Percentiles rank a stretch among this genome's conserved stretches.
Evolutionary conservation across 1,139 yeast genomes (phyloP).

Genomic region (Debaryomyces nepalensis): DNA sequence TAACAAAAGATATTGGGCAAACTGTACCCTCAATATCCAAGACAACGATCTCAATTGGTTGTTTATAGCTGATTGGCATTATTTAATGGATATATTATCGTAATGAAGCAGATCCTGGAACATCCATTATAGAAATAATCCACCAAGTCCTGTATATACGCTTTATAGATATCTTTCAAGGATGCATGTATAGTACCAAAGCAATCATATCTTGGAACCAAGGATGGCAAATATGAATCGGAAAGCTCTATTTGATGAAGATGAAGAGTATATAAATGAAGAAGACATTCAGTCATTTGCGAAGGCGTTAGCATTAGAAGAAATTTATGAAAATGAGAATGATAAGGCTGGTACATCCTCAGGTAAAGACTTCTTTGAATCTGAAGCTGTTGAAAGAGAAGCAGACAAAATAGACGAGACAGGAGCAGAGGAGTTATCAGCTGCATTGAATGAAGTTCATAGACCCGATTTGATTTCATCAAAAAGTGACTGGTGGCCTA

Average conservation of each 20-base stretch:
- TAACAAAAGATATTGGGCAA: slow-evolving; percentile 88
- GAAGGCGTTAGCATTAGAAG: slow-evolving; percentile 47
- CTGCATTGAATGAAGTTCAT: slow-evolving; percentile 13
- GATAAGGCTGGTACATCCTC: slow-evolving; percentile 3
- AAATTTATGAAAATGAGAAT: slow-evolving; percentile 27
- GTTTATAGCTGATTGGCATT: not conserved
- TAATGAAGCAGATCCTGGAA: too few relatives aligned
- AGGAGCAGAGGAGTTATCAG: not conserved
- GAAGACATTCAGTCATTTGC: slow-evolving; percentile 47
- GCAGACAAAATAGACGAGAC: not conserved
- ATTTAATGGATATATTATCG: too few relatives aligned
- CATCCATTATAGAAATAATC: too few relatives aligned
- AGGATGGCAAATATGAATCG: not conserved
- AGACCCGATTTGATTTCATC: slow-evolving; percentile 52
- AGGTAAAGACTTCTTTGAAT: not conserved
- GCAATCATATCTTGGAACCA: not conserved
- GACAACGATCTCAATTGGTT: slow-evolving; percentile 29
- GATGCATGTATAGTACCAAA: not conserved
- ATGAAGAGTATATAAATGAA: slow-evolving; percentile 40
- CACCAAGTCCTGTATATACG: slow-evolving; percentile 10
- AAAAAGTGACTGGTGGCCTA: slow-evolving; percentile 72
- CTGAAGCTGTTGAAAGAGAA: slow-evolving; percentile 3
- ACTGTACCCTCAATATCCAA: slow-evolving; percentile 92
- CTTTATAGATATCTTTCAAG: not conserved
- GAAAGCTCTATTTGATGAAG: slow-evolving; percentile 30